phyloP scores from a whole-genome alignment of 164 flowering plant genomes.

The Litsea cubeba region DNA sequence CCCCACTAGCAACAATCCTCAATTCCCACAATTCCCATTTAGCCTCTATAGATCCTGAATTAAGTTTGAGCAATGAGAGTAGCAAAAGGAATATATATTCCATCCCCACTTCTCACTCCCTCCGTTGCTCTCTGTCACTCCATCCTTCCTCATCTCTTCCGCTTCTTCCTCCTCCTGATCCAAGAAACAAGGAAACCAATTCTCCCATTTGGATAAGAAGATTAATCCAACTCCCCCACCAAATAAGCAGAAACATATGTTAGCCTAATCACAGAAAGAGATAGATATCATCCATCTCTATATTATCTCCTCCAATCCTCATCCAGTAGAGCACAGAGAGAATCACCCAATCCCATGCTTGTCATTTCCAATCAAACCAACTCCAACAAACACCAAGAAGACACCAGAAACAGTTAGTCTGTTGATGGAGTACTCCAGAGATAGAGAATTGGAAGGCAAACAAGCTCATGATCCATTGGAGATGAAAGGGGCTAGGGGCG shows the following conservation, averaged over 20 bases:
- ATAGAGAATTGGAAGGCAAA: constrained; percentile 51
- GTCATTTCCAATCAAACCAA: neutral
- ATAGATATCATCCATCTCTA: too few relatives aligned
- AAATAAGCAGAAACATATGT: constrained; percentile 13
- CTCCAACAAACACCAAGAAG: neutral
- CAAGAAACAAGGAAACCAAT: neutral
- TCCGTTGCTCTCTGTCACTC: constrained; percentile 2
- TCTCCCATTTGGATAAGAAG: constrained; percentile 37
- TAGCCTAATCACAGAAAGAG: neutral
- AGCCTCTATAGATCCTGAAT: neutral
- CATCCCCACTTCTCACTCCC: neutral
- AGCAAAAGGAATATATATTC: constrained; percentile 1
- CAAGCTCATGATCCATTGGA: constrained; percentile 31
- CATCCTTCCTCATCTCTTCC: neutral
- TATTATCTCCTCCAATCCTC: neutral
- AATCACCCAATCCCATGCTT: too few relatives aligned
- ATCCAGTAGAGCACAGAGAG: neutral
- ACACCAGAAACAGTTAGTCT: neutral
- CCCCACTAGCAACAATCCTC: neutral
- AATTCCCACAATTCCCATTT: neutral
- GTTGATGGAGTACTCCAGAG: constrained; percentile 31
- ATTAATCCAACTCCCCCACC: constrained; percentile 30
- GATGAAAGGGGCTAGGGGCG: constrained; percentile 7
- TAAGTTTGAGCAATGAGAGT: neutral
- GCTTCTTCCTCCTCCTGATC: neutral